Percentiles rank a stretch among this genome's conserved stretches.
phyloP scores from a whole-genome alignment of 352 stramenopile species.

The Phytophthora chlamydospora region DNA sequence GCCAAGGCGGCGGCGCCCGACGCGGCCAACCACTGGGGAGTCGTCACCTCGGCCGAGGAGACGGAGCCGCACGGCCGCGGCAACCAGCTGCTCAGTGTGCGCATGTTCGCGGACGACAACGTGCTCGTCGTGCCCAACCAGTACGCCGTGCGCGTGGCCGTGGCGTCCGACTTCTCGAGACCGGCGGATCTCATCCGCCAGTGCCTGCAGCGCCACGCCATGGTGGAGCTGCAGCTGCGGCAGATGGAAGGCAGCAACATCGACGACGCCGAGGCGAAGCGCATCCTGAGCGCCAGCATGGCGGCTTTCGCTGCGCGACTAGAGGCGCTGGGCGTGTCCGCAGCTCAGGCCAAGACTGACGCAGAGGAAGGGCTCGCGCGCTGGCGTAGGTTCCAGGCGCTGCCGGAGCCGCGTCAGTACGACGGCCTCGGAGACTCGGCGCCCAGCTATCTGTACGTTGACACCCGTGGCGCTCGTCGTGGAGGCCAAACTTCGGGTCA shows the following conservation, averaged over 20 bases:
- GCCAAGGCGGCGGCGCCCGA: conserved; percentile 42
- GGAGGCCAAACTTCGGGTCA: conserved; percentile 11
- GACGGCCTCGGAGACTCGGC: conserved; percentile 38
- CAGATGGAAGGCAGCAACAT: conserved; percentile 24
- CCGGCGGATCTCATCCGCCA: conserved; percentile 54
- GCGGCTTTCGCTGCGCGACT: conserved; percentile 39
- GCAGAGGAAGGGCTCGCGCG: conserved; percentile 33
- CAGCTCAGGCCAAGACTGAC: conserved; percentile 20
- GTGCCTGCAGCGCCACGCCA: conserved; percentile 58
- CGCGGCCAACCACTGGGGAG: conserved; percentile 65
- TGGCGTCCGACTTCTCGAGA: conserved; percentile 41
- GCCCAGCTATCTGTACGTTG: conserved; percentile 62
- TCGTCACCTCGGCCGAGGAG: conserved; percentile 54
- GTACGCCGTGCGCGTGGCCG: conserved; percentile 57
- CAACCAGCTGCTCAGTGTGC: conserved; percentile 65
- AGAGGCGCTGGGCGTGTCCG: conserved; percentile 30
- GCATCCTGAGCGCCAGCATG: conserved; percentile 25
- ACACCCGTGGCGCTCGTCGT: conserved; percentile 43
- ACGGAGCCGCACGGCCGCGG: conserved; percentile 47
- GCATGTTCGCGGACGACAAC: conserved; percentile 63
- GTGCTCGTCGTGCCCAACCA: conserved; percentile 57
- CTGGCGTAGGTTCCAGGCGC: conserved; percentile 37
- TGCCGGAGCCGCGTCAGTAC: conserved; percentile 26
- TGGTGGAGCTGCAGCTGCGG: conserved; percentile 56
- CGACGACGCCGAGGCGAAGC: conserved; percentile 24